Evolutionary conservation across 371 early-diverging fungal species (phyloP).

Genomic region (Smittium mucronatum): DNA sequence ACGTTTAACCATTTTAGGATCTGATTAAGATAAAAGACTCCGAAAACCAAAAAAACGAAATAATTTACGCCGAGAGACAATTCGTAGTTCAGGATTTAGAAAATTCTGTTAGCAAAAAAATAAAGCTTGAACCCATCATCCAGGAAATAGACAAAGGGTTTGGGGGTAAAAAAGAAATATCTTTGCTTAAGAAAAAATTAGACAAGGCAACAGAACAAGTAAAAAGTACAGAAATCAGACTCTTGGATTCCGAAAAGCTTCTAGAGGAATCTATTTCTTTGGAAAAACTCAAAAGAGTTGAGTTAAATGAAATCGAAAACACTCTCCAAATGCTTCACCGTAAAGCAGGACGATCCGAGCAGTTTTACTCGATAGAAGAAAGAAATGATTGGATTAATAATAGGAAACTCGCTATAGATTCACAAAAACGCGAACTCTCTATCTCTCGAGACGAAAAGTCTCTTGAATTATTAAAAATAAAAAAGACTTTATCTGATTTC

Average conservation of each 20-base stretch:
- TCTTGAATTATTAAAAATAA: not conserved
- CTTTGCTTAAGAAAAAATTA: not conserved
- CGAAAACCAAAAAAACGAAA: constrained; percentile 1
- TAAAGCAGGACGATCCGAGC: constrained; percentile 7
- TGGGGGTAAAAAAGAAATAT: constrained; percentile 5
- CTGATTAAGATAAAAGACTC: not conserved
- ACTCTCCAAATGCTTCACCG: not conserved
- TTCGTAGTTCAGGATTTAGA: constrained; percentile 10
- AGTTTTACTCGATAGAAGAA: constrained; percentile 5
- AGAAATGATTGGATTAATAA: constrained; percentile 9
- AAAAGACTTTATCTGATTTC: not conserved
- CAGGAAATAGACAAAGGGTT: constrained; percentile 5
- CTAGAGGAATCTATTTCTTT: not conserved
- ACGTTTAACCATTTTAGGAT: not conserved
- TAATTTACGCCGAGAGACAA: constrained; percentile 3
- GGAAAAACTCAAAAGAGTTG: not conserved
- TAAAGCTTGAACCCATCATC: not conserved
- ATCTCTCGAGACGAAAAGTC: not conserved
- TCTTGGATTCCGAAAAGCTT: not conserved
- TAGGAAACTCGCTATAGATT: not conserved
- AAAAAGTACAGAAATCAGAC: not conserved
- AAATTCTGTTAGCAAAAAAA: not conserved
- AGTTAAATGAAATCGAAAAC: not conserved
- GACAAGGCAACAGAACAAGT: not conserved
- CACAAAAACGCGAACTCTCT: not conserved